phyloP scores from a whole-genome alignment of 257 asterid species.

The Ehretia macrophylla region DNA sequence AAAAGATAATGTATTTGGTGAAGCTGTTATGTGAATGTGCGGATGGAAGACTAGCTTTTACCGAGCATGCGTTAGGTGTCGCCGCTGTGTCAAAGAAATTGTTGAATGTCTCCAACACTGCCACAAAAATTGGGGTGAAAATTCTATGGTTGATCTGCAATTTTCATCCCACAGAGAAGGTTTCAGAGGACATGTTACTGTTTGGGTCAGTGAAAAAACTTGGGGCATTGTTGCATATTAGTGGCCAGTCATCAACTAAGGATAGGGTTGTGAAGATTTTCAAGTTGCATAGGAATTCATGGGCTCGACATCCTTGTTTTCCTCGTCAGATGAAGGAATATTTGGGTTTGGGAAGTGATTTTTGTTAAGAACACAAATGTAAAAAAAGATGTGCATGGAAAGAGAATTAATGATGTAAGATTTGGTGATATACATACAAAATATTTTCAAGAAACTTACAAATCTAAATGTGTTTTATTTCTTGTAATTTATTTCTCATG shows the following conservation, averaged over 20 bases:
- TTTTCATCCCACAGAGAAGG: constrained; percentile 58
- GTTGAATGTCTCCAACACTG: constrained; percentile 42
- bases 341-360: constrained; percentile 43
- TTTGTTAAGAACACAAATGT: constrained; percentile 3
- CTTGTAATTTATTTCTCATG: neutral
- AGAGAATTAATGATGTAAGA: neutral
- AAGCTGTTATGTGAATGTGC: constrained; percentile 72
- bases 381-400: neutral
- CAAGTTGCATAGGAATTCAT: constrained; percentile 58
- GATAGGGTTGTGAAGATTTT: constrained; percentile 54
- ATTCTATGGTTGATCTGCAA: constrained; percentile 59
- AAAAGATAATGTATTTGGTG: constrained; percentile 52
- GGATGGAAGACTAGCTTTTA: constrained; percentile 68
- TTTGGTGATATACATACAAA: neutral
- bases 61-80: constrained; percentile 72
- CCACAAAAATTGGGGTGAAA: constrained; percentile 59
- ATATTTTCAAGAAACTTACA: neutral
- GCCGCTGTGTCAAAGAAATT: constrained; percentile 67
- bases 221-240: constrained; percentile 53
- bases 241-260: constrained; percentile 43
- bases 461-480: neutral
- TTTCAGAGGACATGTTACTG: constrained; percentile 71
- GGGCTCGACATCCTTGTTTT: constrained; percentile 80
- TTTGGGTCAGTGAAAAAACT: constrained; percentile 66
- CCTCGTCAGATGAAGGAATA: constrained; percentile 51